Conservation (phyloP, 2,329 filamentous ascomycete genomes). For the Diaporthe helianthi region DNA sequence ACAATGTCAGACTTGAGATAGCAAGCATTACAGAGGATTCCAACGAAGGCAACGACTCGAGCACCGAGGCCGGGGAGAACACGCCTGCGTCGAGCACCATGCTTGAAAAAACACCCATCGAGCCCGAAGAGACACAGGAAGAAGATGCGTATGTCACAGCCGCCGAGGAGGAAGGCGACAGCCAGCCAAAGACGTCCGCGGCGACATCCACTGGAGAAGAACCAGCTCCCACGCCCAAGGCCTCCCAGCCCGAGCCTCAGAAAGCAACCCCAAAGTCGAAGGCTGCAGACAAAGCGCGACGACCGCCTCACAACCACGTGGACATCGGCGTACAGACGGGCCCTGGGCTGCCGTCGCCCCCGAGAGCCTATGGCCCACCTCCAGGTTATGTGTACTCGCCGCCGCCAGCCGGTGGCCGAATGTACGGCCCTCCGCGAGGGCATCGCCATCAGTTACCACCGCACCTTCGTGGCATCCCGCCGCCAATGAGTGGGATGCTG, state of each 20-base stretch:
- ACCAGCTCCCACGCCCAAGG: conserved; percentile 8
- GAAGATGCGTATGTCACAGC: conserved; percentile 27
- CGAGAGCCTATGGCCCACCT: conserved; percentile 1
- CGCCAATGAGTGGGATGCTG: neutral
- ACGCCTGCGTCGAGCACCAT: conserved; percentile 33
- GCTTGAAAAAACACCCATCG: neutral
- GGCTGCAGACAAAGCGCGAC: neutral
- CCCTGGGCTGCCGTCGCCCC: neutral
- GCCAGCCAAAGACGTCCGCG: conserved; percentile 10
- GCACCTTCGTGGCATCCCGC: conserved; percentile 6
- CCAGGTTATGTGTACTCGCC: conserved; percentile 12
- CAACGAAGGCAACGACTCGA: conserved; percentile 4
- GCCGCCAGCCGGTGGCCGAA: conserved; percentile 12
- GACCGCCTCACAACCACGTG: neutral
- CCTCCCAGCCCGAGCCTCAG: neutral
- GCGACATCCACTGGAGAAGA: neutral
- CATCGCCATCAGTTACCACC: conserved; percentile 12
- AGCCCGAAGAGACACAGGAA: conserved; percentile 30
- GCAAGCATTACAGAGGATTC: conserved; percentile 27
- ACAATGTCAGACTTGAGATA: conserved; percentile 46
- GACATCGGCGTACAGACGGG: conserved; percentile 35
- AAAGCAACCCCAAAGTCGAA: neutral
- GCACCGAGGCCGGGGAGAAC: conserved; percentile 36
- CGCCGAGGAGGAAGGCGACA: conserved; percentile 7
- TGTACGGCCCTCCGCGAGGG: conserved; percentile 20